Base-by-base conservation (phyloP, 139 green algal genomes). In the Nannochloris sp. region DNA sequence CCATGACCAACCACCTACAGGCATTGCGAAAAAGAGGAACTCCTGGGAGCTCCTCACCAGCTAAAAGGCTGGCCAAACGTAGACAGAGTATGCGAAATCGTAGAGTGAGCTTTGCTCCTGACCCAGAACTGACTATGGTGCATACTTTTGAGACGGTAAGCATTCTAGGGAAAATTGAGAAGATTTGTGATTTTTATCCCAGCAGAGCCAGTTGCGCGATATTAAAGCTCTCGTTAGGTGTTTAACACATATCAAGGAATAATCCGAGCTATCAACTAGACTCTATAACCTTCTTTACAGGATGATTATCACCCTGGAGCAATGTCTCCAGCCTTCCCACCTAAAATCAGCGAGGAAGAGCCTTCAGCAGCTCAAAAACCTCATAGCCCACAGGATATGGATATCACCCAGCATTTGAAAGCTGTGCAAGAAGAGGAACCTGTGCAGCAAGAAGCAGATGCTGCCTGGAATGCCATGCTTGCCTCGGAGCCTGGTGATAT, bases 121-220 rank as follows among this genome's bases (percentile, higher is more conserved):
- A 73, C 64, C 54, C 55, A 4, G 70, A 77, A 55, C 57, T 78
- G 27, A 78, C 71, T 1, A 37, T 73, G 46, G 31, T 78, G 3
- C 71, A 73, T 34, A 42, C 60, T 25, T 78, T 78, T 60, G 36
- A 70, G 33, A 78, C 73, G 71, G 71, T n/a, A n/a, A n/a, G n/a
- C n/a, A n/a, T n/a, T n/a, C n/a, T n/a, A n/a, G n/a, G n/a, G n/a
- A n/a, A n/a, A n/a, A n/a, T n/a, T n/a, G n/a, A n/a, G n/a, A n/a
- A n/a, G n/a, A n/a, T n/a, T n/a, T n/a, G n/a, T n/a, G n/a, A n/a
- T n/a, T n/a, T n/a, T n/a, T n/a, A n/a, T n/a, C n/a, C n/a, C n/a
- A n/a, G n/a, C n/a, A n/a, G n/a, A n/a, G n/a, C n/a, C n/a, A n/a
- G n/a, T n/a, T n/a, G n/a, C n/a, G n/a, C n/a, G n/a, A n/a, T n/a